phyloP scores from a whole-genome alignment of 345 rosid species.

The Brassica nigra region DNA sequence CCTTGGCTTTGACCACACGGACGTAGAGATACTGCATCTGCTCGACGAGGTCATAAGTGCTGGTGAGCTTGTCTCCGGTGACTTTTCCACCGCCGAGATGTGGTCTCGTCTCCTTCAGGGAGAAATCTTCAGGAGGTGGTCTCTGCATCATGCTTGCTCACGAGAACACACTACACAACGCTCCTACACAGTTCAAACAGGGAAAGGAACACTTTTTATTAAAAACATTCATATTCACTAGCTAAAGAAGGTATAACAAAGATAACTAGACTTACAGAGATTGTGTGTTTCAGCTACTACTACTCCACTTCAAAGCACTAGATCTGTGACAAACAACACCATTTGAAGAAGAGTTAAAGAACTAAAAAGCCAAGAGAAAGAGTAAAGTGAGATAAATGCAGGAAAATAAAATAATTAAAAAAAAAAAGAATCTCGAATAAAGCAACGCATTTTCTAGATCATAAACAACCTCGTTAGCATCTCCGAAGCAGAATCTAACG shows the following conservation, averaged over 20 bases:
- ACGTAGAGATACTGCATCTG: conserved; percentile 94
- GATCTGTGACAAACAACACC: conserved; percentile 50
- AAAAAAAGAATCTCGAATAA: conserved; percentile 29
- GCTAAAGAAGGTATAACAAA: conserved; percentile 24
- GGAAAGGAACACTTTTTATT: background rate
- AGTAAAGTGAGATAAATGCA: conserved; percentile 8
- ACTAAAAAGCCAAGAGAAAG: background rate
- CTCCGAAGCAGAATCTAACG: conserved; percentile 36
- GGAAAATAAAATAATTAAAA: background rate
- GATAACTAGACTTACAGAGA: conserved; percentile 28
- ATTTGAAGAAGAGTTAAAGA: background rate
- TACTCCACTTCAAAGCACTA: conserved; percentile 43
- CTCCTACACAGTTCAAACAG: conserved; percentile 1
- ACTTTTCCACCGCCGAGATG: conserved; percentile 83
- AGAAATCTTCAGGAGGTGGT: conserved; percentile 75
- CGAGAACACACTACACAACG: conserved; percentile 19
- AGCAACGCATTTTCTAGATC: conserved; percentile 28
- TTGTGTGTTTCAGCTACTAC: conserved; percentile 2
- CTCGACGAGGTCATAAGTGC: conserved; percentile 94
- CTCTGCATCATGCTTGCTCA: conserved; percentile 58
- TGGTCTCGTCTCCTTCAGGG: conserved; percentile 81
- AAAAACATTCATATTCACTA: conserved; percentile 3
- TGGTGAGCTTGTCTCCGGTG: conserved; percentile 77
- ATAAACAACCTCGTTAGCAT: conserved; percentile 41
- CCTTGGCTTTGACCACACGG: conserved; percentile 91